These are phyloP conservation scores for Hemisphaericaspora xylanilytica DNA, from an alignment of 1,139 yeast species.

Conservation along the genomic window DNA sequence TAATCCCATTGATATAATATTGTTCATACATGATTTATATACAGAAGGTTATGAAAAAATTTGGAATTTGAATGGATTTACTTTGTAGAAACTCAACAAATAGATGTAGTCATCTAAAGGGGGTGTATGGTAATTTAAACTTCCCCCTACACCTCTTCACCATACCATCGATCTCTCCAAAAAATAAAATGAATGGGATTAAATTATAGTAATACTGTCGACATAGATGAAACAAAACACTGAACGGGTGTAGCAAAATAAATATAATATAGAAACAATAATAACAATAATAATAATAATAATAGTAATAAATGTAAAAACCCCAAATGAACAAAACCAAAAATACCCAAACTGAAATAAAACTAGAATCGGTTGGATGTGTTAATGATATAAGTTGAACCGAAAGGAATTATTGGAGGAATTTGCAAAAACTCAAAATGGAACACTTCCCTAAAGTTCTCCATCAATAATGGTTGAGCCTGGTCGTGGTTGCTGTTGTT, in stretches of 20 bases:
- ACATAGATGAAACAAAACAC: slow-evolving; percentile 1
- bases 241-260: background rate
- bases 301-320: too few species aligned
- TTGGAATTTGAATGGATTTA: too few species aligned
- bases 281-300: too few species aligned
- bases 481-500: slow-evolving; percentile 6
- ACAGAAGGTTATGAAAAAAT: too few species aligned
- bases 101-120: too few species aligned
- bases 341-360: background rate
- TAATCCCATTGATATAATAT: slow-evolving; percentile 20
- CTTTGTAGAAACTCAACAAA: too few species aligned
- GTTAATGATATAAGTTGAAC: too few species aligned
- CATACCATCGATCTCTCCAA: too few species aligned
- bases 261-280: background rate
- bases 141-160: too few species aligned
- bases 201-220: slow-evolving; percentile 1
- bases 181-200: background rate
- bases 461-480: background rate
- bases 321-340: background rate
- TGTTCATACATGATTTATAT: background rate
- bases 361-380: too few species aligned
- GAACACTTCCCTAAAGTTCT: background rate
- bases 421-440: background rate
- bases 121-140: too few species aligned
- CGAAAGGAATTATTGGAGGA: background rate